phyloP scores from a whole-genome alignment of 2,329 filamentous ascomycete species.

The Metarhizium robertsii region DNA sequence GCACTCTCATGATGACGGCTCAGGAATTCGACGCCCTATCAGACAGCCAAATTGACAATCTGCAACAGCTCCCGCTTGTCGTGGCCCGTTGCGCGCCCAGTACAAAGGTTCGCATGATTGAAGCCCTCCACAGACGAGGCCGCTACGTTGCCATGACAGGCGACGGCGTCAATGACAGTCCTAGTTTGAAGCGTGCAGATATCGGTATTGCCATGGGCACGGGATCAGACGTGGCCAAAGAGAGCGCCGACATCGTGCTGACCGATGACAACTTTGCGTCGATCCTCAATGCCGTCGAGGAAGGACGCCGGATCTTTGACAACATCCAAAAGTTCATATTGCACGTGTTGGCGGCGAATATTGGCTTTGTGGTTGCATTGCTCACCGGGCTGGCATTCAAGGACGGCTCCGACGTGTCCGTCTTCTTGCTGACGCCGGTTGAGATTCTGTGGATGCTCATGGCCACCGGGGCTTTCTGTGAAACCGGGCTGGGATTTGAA shows the following conservation, averaged over 20 bases:
- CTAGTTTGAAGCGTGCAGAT: constrained; percentile 57
- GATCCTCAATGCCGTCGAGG: constrained; percentile 62
- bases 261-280: constrained; percentile 66
- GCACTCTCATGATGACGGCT: constrained; percentile 41
- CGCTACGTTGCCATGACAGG: constrained; percentile 64
- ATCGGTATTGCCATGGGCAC: constrained; percentile 66
- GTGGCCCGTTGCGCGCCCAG: constrained; percentile 61
- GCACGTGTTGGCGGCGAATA: constrained; percentile 42
- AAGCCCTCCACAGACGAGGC: constrained; percentile 56
- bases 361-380: constrained; percentile 56
- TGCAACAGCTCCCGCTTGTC: constrained; percentile 56
- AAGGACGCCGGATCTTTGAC: constrained; percentile 62
- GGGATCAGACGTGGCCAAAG: constrained; percentile 62
- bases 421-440: constrained; percentile 61
- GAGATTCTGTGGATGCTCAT: constrained; percentile 70
- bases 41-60: constrained; percentile 52
- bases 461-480: constrained; percentile 60
- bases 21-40: constrained; percentile 57
- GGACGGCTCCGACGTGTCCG: constrained; percentile 50
- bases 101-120: constrained; percentile 69
- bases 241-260: constrained; percentile 57
- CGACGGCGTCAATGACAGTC: constrained; percentile 63
- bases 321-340: constrained; percentile 61
- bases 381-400: constrained; percentile 63
- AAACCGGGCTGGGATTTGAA: constrained; percentile 66